A percentile compares a stretch with the other conserved stretches of the same genome.
These are phyloP conservation scores for Penicillium frequentans DNA, from an alignment of 2,329 filamentous ascomycete species.

Conservation along the genomic window DNA sequence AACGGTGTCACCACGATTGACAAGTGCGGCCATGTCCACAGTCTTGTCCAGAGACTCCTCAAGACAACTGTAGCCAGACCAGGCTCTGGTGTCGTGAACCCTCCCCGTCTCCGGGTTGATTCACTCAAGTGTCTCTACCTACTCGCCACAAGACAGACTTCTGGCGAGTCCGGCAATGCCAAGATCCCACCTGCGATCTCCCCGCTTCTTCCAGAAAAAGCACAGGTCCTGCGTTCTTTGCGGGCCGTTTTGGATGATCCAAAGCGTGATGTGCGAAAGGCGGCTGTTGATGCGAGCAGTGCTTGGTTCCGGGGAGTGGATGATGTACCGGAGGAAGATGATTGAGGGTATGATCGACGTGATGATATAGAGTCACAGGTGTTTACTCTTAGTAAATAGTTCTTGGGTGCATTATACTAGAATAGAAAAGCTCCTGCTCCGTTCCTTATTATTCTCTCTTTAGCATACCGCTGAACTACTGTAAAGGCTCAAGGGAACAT, in stretches of 20 bases:
- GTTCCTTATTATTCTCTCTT: not conserved
- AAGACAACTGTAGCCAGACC: conserved; percentile 39
- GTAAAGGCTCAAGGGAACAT: no score
- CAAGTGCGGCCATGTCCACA: conserved; percentile 56
- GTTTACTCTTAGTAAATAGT: not conserved
- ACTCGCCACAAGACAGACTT: conserved; percentile 32
- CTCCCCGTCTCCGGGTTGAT: conserved; percentile 33
- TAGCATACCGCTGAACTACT: not conserved
- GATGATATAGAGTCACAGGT: not conserved
- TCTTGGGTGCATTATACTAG: not conserved
- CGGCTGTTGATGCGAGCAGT: conserved; percentile 61
- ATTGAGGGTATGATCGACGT: conserved; percentile 27
- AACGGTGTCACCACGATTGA: conserved; percentile 53
- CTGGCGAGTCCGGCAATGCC: conserved; percentile 20
- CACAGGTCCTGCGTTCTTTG: conserved; percentile 58
- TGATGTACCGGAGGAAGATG: conserved; percentile 60
- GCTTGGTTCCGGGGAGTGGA: conserved; percentile 60
- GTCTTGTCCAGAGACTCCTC: conserved; percentile 58
- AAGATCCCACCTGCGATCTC: conserved; percentile 33
- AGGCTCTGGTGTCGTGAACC: conserved; percentile 18
- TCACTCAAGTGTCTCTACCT: conserved; percentile 41
- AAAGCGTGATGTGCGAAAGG: conserved; percentile 62
- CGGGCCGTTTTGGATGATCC: conserved; percentile 60
- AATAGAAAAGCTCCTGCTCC: not conserved
- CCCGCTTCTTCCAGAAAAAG: conserved; percentile 57